Percentiles rank a stretch among this genome's conserved stretches.
phyloP scores from a whole-genome alignment of 2,329 filamentous ascomycete species.

The Iodosphaeria phyllophila region DNA sequence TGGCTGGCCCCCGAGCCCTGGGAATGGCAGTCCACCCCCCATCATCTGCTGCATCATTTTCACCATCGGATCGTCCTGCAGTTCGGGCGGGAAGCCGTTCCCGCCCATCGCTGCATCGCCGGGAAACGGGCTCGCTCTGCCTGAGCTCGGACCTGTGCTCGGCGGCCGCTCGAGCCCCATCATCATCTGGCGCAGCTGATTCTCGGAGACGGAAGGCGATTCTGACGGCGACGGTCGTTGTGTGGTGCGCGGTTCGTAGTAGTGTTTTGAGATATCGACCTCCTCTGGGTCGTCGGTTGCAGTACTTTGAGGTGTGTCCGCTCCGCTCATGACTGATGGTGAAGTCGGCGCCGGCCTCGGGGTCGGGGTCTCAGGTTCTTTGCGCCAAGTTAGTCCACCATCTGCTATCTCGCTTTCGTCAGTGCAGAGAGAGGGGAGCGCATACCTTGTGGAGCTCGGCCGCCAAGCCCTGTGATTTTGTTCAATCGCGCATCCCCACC shows the following conservation, averaged over 20 bases:
- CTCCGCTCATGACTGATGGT: constrained; percentile 12
- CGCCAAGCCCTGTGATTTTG: constrained; percentile 56
- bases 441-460: constrained; percentile 29
- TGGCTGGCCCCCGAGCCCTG: constrained; percentile 11
- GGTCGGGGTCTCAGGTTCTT: constrained; percentile 2
- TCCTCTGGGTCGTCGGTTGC: constrained; percentile 47
- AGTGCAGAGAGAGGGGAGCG: constrained; percentile 1
- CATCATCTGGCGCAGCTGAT: constrained; percentile 47
- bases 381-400: no score
- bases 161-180: constrained; percentile 29
- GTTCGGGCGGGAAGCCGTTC: constrained; percentile 11
- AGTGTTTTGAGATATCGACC: constrained; percentile 62
- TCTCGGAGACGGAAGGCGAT: constrained; percentile 26
- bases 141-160: constrained; percentile 7
- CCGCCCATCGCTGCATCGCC: constrained; percentile 5
- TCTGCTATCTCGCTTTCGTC: no score
- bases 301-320: constrained; percentile 11
- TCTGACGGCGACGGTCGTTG: constrained; percentile 18
- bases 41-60: constrained; percentile 63
- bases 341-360: constrained; percentile 12
- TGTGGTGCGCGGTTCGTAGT: constrained; percentile 36
- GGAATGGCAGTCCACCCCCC: constrained; percentile 19
- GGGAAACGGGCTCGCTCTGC: constrained; percentile 8
- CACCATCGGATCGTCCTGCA: constrained; percentile 43
- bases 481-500: constrained; percentile 52